Base-by-base conservation (phyloP, 345 rosid species). In the Moricandia arvensis region DNA sequence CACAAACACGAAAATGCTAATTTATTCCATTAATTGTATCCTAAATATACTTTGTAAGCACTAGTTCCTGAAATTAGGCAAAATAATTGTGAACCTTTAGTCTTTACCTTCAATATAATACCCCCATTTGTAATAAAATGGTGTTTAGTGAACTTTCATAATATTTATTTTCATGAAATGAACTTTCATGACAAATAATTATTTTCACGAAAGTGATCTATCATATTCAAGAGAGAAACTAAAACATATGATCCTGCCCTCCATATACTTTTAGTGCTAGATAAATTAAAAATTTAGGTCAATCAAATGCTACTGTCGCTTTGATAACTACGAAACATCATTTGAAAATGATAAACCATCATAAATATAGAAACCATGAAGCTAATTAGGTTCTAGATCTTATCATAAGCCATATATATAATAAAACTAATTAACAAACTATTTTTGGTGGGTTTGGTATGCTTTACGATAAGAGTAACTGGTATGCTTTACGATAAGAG, bases 51-150 rank as follows among this genome's bases (percentile, higher is more conserved):
- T 71, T 71, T 65, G 13, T 59, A 35, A 65, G 72, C 80, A 77
- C 80, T 77, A 77, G 68, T 77, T 67, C 71, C 76, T 55, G 72
- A 71, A 65, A 59, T 63, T 59, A n/a, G 45, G 80, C 68, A 33
- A 71, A 71, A 27, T 66, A 66, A 71, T 77, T 47, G 29, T 24
- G 72, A 34, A 47, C 27, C 47, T 76, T 57, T 69, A 41, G 49
- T 76, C 68, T 77, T 65, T 65, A 26, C 41, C 35, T 26, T 70
- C 37, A 55, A 63, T 69, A 69, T 69, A 69, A 63, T 63, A 69
- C 49, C 1, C 68, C 60, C 15, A 13, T 77, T 10, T 35, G 51
- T 53, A 21, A 61, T 18, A 17, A 69, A 26, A 16, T 18, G 43
- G 58, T 63, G 51, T 76, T 54, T 37, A 11, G 41, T 10, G 67